Percentiles rank a stretch among this genome's conserved stretches.
Evolutionary conservation across 805 yeast species (phyloP).

Genomic region (Debaryomyces maramus): DNA sequence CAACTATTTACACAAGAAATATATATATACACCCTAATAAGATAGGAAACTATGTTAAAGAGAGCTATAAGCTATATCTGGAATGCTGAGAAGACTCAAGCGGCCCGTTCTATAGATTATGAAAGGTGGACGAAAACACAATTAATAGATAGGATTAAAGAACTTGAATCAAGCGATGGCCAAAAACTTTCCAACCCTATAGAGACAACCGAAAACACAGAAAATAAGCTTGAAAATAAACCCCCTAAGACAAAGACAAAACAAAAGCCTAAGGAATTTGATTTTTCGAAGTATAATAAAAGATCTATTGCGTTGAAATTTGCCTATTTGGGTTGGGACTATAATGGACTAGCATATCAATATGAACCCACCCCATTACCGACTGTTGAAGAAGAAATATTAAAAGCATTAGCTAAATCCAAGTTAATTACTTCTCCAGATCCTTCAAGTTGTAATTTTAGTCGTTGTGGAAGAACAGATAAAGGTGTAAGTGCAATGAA

Average conservation of each 20-base stretch:
- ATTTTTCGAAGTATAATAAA: slow-evolving; percentile 59
- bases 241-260: slow-evolving; percentile 1
- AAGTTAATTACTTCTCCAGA: slow-evolving; percentile 61
- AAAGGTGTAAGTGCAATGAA: slow-evolving; percentile 97
- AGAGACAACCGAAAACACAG: slow-evolving; percentile 3
- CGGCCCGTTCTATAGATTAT: slow-evolving; percentile 34
- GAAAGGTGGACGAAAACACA: slow-evolving; percentile 65
- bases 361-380: slow-evolving; percentile 73
- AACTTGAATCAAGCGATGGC: slow-evolving; percentile 41
- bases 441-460: slow-evolving; percentile 66
- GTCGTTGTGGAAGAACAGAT: slow-evolving; percentile 94
- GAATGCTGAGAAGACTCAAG: slow-evolving; percentile 17
- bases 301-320: slow-evolving; percentile 79
- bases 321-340: slow-evolving; percentile 92
- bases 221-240: neutral
- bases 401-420: slow-evolving; percentile 69
- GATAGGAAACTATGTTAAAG: slow-evolving; percentile 20
- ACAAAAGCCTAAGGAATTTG: slow-evolving; percentile 50
- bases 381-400: slow-evolving; percentile 77
- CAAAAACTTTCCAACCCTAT: neutral
- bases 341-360: slow-evolving; percentile 87
- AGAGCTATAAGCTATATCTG: slow-evolving; percentile 21
- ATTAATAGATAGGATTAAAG: slow-evolving; percentile 54
- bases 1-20: neutral
- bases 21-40: neutral